Evolutionary conservation across 2,329 filamentous ascomycete genomes (phyloP), one percentile per base, ranked within the genome.

Genomic region (Cladobotryum mycophilum): DNA sequence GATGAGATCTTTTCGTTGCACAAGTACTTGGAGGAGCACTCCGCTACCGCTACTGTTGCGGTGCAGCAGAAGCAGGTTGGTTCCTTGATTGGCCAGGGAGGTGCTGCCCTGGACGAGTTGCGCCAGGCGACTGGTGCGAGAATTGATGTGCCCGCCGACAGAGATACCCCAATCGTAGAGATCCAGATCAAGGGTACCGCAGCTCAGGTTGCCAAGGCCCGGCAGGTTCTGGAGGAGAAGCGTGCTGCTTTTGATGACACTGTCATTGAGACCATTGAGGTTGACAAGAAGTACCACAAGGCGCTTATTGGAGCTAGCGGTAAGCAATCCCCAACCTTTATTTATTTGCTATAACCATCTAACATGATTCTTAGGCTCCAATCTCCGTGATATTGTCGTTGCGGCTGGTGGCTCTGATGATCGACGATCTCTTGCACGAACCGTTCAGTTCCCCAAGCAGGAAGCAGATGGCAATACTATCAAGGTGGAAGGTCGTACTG

Each of bases 251-350:
- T 96, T 60, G 90, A 97, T 61, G 85, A 93, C 57, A 96, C 89
- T n/a, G 78, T 96, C 46, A 82, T 85, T 14, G 84, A 86, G 72
- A 89, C 84, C 12, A 76, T 99, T 45, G 87, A 95, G 34, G 84
- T 99, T n/a, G 91, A 97, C 60, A 88, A 89, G 74, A 96, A 95
- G 75, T 84, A 93, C 69, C 93, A 99, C 73, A 85, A 86, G 70
- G 81, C 85, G 48, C 76, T 99, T 56, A 99, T 99, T 68, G 93
- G 93, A 55, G 76, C 84, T 58, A 87, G 88, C 65, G 93, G 90
- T 91, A 79, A 73, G 87, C 14, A 44, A 7, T 13, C 15, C 41
- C 11, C 13, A 11, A 9, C 25, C 33, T 33, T 33, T 33, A 22
- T 25, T 14, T 18, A 9, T 41, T n/a, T 15, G 14, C 20, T 41